These are phyloP conservation scores for Penicillium maclennaniae DNA, from an alignment of 495 filamentous ascomycete species.

Conservation along the genomic window DNA sequence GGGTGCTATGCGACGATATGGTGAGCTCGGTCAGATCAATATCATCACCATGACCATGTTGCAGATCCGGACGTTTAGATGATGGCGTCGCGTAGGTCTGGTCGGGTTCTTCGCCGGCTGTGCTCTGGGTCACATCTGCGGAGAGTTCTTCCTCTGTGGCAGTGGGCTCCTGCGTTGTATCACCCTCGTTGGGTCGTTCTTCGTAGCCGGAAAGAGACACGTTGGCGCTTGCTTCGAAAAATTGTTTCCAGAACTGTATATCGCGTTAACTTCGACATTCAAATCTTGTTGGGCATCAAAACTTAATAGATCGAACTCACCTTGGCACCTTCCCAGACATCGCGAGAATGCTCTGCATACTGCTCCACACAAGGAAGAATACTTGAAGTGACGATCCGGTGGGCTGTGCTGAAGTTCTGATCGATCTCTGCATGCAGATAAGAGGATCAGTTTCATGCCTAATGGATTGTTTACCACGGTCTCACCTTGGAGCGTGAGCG, in stretches of 20 bases:
- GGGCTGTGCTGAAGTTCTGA: slow-evolving; percentile 93
- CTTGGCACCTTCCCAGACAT: slow-evolving; percentile 97
- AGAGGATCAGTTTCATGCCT: slow-evolving; percentile 5
- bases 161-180: slow-evolving; percentile 47
- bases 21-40: slow-evolving; percentile 49
- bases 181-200: slow-evolving; percentile 58
- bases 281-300: neutral
- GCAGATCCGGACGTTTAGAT: slow-evolving; percentile 20
- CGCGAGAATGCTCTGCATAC: slow-evolving; percentile 87
- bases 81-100: slow-evolving; percentile 37
- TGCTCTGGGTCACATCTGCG: slow-evolving; percentile 42
- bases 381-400: slow-evolving; percentile 90
- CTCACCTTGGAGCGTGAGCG: slow-evolving; percentile 87
- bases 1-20: slow-evolving; percentile 50
- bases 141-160: slow-evolving; percentile 49
- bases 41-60: slow-evolving; percentile 45
- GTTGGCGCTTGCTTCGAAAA: slow-evolving; percentile 97
- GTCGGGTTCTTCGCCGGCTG: slow-evolving; percentile 23
- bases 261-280: neutral
- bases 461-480: slow-evolving; percentile 15
- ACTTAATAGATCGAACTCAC: slow-evolving; percentile 25
- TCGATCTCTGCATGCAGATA: slow-evolving; percentile 76
- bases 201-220: slow-evolving; percentile 96
- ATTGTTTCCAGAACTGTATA: slow-evolving; percentile 93
- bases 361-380: slow-evolving; percentile 94